A percentile compares a stretch with the other conserved stretches of the same genome.
Evolutionary conservation across 768 basidiomycete species (phyloP).

Genomic region (Coprinellus aureogranulatus): DNA sequence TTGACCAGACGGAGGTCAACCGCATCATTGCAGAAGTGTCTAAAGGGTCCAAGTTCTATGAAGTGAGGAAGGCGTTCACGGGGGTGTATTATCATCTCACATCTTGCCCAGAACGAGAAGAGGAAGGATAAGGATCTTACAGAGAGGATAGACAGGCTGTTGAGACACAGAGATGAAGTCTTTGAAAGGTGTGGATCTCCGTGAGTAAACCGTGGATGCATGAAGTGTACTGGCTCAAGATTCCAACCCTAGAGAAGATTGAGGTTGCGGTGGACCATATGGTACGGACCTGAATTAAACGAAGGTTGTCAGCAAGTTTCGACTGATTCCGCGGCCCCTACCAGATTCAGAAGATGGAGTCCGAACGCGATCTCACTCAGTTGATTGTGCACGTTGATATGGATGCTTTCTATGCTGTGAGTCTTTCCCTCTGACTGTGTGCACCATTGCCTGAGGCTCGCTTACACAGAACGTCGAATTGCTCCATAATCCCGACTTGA

Average conservation of each 20-base stretch:
- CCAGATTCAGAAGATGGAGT: constrained; percentile 71
- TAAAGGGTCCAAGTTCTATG: constrained; percentile 91
- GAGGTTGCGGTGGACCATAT: constrained; percentile 68
- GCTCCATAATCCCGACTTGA: constrained; percentile 58
- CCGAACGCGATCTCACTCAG: constrained; percentile 74
- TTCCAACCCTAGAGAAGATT: constrained; percentile 44
- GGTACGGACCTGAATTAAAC: constrained; percentile 34
- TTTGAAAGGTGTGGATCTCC: constrained; percentile 53
- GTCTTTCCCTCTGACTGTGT: constrained; percentile 19
- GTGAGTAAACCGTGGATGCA: constrained; percentile 33
- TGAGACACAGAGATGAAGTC: constrained; percentile 61
- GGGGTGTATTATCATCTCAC: not conserved
- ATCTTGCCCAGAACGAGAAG: constrained; percentile 69
- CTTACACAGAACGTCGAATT: constrained; percentile 61
- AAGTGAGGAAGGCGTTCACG: constrained; percentile 40
- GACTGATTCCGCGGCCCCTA: not conserved
- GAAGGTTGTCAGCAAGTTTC: not conserved
- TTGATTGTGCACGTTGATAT: constrained; percentile 93
- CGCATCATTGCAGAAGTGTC: constrained; percentile 86
- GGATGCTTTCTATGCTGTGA: constrained; percentile 84
- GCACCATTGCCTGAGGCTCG: too few species aligned
- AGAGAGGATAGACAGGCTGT: constrained; percentile 66
- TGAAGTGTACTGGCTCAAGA: not conserved
- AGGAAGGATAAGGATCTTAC: constrained; percentile 85
- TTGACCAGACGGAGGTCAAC: constrained; percentile 83